Conservation (phyloP, 1,139 yeast genomes). For the Saccharomyces hybrid region DNA sequence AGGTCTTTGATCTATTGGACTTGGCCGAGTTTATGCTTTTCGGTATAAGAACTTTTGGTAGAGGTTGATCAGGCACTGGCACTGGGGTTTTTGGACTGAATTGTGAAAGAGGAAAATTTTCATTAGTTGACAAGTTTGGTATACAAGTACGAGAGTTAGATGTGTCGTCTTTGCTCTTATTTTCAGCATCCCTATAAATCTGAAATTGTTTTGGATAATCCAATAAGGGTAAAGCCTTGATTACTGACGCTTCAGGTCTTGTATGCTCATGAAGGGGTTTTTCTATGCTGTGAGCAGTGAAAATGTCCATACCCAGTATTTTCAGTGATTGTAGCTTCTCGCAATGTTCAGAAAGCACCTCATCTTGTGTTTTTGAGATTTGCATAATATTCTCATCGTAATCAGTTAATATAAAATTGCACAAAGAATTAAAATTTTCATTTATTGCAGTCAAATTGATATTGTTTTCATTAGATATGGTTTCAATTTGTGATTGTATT, state of each 20-base stretch:
- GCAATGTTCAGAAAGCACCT: slow-evolving; percentile 7
- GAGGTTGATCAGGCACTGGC: slow-evolving; percentile 29
- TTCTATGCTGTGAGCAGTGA: neutral
- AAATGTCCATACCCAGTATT: neutral
- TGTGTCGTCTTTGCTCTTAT: neutral
- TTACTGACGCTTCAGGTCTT: neutral
- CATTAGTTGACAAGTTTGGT: neutral
- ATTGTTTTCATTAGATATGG: neutral
- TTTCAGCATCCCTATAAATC: neutral
- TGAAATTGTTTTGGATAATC: neutral
- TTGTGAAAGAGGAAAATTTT: neutral
- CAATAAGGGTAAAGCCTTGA: neutral
- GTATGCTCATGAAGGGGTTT: neutral
- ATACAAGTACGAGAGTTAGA: neutral
- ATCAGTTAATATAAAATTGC: slow-evolving; percentile 2
- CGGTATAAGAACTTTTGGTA: slow-evolving; percentile 20
- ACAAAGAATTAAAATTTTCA: neutral
- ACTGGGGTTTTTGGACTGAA: slow-evolving; percentile 22
- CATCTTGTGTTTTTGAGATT: slow-evolving; percentile 12
- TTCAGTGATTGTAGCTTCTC: neutral
- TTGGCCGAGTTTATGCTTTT: slow-evolving; percentile 20
- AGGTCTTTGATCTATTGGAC: slow-evolving; percentile 10
- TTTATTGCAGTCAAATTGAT: neutral
- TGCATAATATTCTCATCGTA: slow-evolving; percentile 12
- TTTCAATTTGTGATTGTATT: neutral